Evolutionary conservation across 2,329 filamentous ascomycete species (phyloP).

Genomic region (Annulohypoxylon truncatum): DNA sequence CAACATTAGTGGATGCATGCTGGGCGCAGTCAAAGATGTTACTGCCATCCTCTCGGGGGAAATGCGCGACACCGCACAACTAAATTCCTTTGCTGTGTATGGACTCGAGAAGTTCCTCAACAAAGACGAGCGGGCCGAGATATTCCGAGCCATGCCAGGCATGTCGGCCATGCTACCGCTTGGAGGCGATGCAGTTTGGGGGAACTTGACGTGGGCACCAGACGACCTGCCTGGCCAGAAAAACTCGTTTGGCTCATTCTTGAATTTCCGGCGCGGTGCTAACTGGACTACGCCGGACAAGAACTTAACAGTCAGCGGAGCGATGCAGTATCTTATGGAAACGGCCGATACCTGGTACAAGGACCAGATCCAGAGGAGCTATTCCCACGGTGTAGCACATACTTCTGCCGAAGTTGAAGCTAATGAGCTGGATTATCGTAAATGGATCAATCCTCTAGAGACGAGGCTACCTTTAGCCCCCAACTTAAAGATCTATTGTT

Average conservation of each 20-base stretch:
- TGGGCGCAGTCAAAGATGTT: conserved; percentile 90
- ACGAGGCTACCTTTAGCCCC: conserved; percentile 87
- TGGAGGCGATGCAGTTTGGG: conserved; percentile 95
- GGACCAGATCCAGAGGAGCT: conserved; percentile 76
- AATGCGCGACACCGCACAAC: conserved; percentile 97
- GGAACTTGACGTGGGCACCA: conserved; percentile 85
- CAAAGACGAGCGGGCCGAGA: conserved; percentile 88
- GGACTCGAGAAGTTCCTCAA: conserved; percentile 95
- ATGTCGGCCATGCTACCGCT: conserved; percentile 97
- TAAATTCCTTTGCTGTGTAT: conserved; percentile 96
- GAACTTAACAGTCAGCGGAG: conserved; percentile 85
- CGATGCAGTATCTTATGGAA: conserved; percentile 80
- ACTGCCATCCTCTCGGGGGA: conserved; percentile 93
- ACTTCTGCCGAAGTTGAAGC: conserved; percentile 82
- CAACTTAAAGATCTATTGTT: conserved; percentile 94
- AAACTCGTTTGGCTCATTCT: conserved; percentile 79
- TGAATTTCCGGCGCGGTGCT: conserved; percentile 80
- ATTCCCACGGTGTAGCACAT: conserved; percentile 89
- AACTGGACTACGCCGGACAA: conserved; percentile 72
- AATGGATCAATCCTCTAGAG: conserved; percentile 97
- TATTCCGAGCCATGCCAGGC: conserved; percentile 97
- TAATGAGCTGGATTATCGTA: conserved; percentile 79
- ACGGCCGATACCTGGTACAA: conserved; percentile 88
- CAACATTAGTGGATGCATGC: conserved; percentile 98
- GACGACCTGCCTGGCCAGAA: conserved; percentile 83